Percentiles rank a stretch among this genome's conserved stretches.
Evolutionary conservation across 352 stramenopile genomes (phyloP).

Genomic region (Pythium phragmiticola): DNA sequence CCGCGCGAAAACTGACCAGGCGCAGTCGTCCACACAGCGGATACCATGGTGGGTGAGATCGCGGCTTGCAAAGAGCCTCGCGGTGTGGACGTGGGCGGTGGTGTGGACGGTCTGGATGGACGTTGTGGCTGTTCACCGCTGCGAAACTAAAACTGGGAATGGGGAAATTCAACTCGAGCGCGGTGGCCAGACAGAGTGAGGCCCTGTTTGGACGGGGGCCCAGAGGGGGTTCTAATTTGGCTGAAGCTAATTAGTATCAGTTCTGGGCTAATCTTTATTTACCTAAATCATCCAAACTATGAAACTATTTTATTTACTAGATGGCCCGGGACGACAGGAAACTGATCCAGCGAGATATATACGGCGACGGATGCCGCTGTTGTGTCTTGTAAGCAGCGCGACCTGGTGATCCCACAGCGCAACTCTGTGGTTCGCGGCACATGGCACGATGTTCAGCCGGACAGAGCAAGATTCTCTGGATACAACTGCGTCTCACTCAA

Average conservation of each 20-base stretch:
- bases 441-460: too few relatives aligned
- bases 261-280: too few relatives aligned
- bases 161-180: conserved; percentile 16
- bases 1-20: not conserved
- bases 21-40: not conserved
- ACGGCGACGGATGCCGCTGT: too few relatives aligned
- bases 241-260: not conserved
- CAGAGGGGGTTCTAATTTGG: conserved; percentile 9
- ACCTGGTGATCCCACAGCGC: too few relatives aligned
- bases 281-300: too few relatives aligned
- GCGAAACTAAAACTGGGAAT: conserved; percentile 5
- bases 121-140: conserved; percentile 6
- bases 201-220: not conserved
- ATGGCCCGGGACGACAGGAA: too few relatives aligned
- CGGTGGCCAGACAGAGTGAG: conserved; percentile 2
- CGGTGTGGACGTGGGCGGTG: not conserved
- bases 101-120: not conserved
- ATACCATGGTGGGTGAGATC: conserved; percentile 8
- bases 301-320: too few relatives aligned
- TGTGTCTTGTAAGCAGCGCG: too few relatives aligned
- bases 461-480: too few relatives aligned
- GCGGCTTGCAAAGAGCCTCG: not conserved
- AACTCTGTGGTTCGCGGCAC: too few relatives aligned
- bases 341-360: too few relatives aligned
- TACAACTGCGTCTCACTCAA: too few relatives aligned